Base-by-base conservation (phyloP, 1,284 basidiomycete genomes). In the Afroboletus lepidellus region DNA sequence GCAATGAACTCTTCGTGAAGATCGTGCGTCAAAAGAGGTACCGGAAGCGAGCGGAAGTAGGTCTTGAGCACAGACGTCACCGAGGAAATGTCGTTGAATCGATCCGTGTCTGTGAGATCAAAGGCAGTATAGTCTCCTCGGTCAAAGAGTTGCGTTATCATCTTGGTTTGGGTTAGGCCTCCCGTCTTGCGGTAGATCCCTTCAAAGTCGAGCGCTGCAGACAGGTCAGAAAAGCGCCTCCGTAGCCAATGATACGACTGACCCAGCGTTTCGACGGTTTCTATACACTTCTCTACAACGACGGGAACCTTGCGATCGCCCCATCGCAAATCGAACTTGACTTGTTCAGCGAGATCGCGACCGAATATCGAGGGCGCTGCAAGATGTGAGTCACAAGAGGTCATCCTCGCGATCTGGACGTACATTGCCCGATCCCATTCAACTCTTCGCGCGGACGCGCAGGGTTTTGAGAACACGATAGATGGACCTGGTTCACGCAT, bases 101-200 rank as follows among this genome's bases (percentile, higher is more conserved):
- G 79, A 60, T 98, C 90, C 7, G 79, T 74, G 68, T 99, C 92
- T 50, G 80, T 78, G 39, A 99, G 80, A 67, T 99, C 92, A 68
- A 99, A 98, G 1, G 89, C 76, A 16, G 77, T 67, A 67, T 95
- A 95, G 64, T 95, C 86, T 49, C 94, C 94, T 38, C 90, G 84
- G 65, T 99, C 97, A 64, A 99, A 99, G 32, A 97, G 79, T 60
- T 95, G 91, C 0, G 92, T 94, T 70, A 99, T 98, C 53, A 83
- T 81, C 72, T 96, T 96, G 43, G 92, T 90, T 65, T 96, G 94
- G 9, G 90, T 84, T 30, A 90, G 87, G 7, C 97, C 97, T 21
- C 97, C 97, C 0, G 91, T 93, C 75, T 98, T 98, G 56, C 97
- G 92, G 72, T 98, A 98, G 59, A 99, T 94, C 13, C 96, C 93